These are phyloP conservation scores for Colletotrichum magnum DNA, from an alignment of 2,329 filamentous ascomycete species.

Conservation along the genomic window DNA sequence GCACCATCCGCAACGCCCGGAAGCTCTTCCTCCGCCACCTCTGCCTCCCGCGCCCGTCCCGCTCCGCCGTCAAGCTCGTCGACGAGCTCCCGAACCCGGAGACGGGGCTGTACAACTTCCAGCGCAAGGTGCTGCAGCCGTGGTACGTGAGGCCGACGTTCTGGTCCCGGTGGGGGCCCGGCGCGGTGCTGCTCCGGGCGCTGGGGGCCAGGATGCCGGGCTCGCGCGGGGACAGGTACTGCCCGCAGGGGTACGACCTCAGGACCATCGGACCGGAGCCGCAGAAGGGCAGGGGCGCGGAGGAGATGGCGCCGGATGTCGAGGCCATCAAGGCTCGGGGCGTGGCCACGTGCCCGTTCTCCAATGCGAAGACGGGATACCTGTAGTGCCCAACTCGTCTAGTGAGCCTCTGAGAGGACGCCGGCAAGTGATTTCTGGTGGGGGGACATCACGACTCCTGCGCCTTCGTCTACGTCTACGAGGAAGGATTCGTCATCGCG, in stretches of 20 bases:
- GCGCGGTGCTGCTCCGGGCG: constrained; percentile 58
- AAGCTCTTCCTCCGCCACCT: constrained; percentile 64
- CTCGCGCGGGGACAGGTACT: constrained; percentile 60
- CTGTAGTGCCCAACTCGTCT: neutral
- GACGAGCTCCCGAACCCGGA: constrained; percentile 56
- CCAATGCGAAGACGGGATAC: constrained; percentile 16
- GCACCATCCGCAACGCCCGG: constrained; percentile 56
- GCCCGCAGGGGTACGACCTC: constrained; percentile 62
- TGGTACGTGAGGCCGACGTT: constrained; percentile 67
- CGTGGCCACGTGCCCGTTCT: constrained; percentile 24
- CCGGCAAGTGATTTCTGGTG: neutral
- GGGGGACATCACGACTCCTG: neutral
- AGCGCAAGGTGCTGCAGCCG: constrained; percentile 61
- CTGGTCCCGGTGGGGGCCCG: constrained; percentile 63
- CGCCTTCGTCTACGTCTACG: too few species aligned
- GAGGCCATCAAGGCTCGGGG: constrained; percentile 21
- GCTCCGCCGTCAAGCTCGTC: constrained; percentile 51
- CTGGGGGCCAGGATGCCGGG: constrained; percentile 63
- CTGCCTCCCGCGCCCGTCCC: constrained; percentile 61
- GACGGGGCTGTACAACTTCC: constrained; percentile 57
- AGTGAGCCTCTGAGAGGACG: too few species aligned
- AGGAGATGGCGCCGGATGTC: constrained; percentile 35
- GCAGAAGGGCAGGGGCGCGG: constrained; percentile 41
- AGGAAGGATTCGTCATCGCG: too few species aligned
- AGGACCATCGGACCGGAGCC: constrained; percentile 44